Percentiles rank a stretch among this genome's conserved stretches.
phyloP scores from a whole-genome alignment of 1,284 basidiomycete genomes.

The Cerrena zonata region DNA sequence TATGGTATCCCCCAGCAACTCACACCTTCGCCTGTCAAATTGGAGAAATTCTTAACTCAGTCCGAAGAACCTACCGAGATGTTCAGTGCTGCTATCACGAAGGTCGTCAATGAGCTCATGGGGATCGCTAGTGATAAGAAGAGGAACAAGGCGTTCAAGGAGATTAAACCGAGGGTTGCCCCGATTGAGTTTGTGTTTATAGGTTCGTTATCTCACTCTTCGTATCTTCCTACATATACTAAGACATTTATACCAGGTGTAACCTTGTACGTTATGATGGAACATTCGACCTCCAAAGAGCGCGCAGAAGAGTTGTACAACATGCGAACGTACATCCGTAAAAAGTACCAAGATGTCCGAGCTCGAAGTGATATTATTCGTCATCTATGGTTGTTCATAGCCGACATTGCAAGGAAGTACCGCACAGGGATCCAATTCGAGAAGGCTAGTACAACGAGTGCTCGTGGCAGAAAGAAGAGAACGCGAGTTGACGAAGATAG shows the following conservation, averaged over 20 bases:
- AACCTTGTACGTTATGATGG: slow-evolving; percentile 47
- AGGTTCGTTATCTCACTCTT: slow-evolving; percentile 36
- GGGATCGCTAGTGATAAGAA: slow-evolving; percentile 39
- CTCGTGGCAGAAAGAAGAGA: slow-evolving; percentile 8
- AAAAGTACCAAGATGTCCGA: slow-evolving; percentile 52
- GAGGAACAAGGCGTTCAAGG: slow-evolving; percentile 41
- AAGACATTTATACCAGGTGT: slow-evolving; percentile 44
- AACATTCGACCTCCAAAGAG: slow-evolving; percentile 30
- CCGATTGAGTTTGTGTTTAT: slow-evolving; percentile 74
- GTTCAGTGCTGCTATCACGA: slow-evolving; percentile 47
- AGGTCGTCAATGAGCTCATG: slow-evolving; percentile 48
- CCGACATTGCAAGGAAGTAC: slow-evolving; percentile 13
- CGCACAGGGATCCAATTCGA: neutral
- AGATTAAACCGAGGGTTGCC: slow-evolving; percentile 53
- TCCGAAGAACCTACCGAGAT: slow-evolving; percentile 36
- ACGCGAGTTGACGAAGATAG: slow-evolving; percentile 16
- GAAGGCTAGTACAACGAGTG: slow-evolving; percentile 25
- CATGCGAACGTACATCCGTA: slow-evolving; percentile 50
- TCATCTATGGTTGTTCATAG: slow-evolving; percentile 52
- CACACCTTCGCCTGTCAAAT: slow-evolving; percentile 46
- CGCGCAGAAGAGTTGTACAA: slow-evolving; percentile 47
- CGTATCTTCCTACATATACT: neutral
- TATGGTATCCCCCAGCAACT: slow-evolving; percentile 43
- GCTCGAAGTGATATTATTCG: slow-evolving; percentile 49
- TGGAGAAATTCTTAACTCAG: slow-evolving; percentile 53